phyloP scores from a whole-genome alignment of 2,329 filamentous ascomycete genomes.

The Pyricularia sp. region DNA sequence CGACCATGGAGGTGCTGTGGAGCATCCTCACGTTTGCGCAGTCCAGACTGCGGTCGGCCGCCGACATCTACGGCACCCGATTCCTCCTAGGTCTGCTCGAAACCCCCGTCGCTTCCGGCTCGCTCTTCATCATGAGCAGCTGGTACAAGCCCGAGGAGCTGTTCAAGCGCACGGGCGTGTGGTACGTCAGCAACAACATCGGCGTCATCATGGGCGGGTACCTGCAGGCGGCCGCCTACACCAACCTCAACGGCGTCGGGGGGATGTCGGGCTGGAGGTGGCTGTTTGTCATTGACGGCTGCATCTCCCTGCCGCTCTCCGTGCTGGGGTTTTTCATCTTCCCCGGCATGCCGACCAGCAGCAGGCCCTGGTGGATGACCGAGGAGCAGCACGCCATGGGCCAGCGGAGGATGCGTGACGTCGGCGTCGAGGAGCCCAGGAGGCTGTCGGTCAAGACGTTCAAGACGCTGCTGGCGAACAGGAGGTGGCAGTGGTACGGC shows the following conservation, averaged over 20 bases:
- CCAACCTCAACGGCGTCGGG: conserved; percentile 32
- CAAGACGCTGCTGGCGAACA: neutral
- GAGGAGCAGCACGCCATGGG: conserved; percentile 22
- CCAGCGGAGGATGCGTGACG: conserved; percentile 17
- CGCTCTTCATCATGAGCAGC: conserved; percentile 32
- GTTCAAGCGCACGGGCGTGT: conserved; percentile 50
- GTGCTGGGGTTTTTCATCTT: conserved; percentile 34
- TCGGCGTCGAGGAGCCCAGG: conserved; percentile 1
- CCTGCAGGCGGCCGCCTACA: conserved; percentile 40
- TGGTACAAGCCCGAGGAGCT: conserved; percentile 51
- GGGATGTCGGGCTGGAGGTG: conserved; percentile 38
- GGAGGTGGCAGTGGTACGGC: neutral
- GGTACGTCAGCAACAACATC: conserved; percentile 47
- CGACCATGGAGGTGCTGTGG: conserved; percentile 51
- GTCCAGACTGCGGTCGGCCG: conserved; percentile 34
- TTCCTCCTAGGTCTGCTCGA: conserved; percentile 43
- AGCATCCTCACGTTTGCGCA: conserved; percentile 50
- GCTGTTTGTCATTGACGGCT: conserved; percentile 46
- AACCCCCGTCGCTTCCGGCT: conserved; percentile 40
- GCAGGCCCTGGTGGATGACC: conserved; percentile 21
- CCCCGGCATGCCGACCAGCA: conserved; percentile 19
- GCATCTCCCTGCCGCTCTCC: conserved; percentile 42
- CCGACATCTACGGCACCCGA: conserved; percentile 36
- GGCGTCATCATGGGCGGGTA: conserved; percentile 19
- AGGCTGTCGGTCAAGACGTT: neutral